A percentile compares a stretch with the other conserved stretches of the same genome.
phyloP scores from a whole-genome alignment of 2,329 filamentous ascomycete species.

The Hymenoscyphus scutula region DNA sequence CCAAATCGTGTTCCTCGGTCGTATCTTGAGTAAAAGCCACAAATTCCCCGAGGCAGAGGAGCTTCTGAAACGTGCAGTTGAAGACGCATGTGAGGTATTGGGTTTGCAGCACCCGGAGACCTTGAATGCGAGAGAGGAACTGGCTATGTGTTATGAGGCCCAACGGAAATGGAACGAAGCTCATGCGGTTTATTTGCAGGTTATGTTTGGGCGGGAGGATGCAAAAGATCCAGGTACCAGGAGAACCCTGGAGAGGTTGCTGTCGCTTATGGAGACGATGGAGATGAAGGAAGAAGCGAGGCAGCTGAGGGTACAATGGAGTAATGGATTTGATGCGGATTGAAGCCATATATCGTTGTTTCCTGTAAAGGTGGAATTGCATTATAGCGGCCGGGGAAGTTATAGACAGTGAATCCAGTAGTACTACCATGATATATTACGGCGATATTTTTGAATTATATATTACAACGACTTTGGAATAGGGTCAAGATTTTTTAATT shows the following conservation, averaged over 20 bases:
- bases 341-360: no score
- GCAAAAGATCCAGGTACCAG: not conserved
- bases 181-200: not conserved
- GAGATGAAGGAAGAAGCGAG: slow-evolving; percentile 1
- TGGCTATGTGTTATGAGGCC: slow-evolving; percentile 7
- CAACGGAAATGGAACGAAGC: not conserved
- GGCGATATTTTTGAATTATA: no score
- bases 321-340: not conserved
- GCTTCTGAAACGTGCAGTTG: not conserved
- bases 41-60: not conserved
- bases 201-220: slow-evolving; percentile 7
- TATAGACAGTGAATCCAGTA: not conserved
- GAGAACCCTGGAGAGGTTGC: not conserved
- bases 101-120: slow-evolving; percentile 3
- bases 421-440: not conserved
- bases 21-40: not conserved
- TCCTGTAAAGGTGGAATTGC: no score
- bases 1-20: not conserved
- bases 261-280: not conserved
- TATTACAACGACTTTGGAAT: not conserved
- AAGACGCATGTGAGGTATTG: not conserved
- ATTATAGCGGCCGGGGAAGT: no score
- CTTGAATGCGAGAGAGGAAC: slow-evolving; percentile 3
- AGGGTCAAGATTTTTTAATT: not conserved
- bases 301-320: not conserved